phyloP scores from a whole-genome alignment of 306 rosid genomes.

The Astragalus membranaceus region DNA sequence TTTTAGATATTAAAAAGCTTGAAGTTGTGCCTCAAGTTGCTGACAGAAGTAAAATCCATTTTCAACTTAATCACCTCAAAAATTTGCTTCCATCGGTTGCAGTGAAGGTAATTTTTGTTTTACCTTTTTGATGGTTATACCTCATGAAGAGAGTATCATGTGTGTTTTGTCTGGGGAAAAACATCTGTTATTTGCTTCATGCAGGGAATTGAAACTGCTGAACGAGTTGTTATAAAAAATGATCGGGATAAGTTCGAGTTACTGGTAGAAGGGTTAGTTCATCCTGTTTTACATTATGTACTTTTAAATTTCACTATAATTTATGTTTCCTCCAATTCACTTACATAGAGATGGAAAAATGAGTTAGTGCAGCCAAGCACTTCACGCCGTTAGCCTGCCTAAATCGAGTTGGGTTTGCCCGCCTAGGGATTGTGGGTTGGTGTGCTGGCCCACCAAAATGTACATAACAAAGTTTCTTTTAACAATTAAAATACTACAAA shows the following conservation, averaged over 20 bases:
- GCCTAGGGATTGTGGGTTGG: too few species aligned
- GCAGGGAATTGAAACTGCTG: conserved; percentile 80
- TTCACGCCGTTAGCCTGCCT: too few species aligned
- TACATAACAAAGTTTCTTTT: too few species aligned
- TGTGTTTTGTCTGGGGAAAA: neutral
- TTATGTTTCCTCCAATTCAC: neutral
- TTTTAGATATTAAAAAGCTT: conserved; percentile 58
- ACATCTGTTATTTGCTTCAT: conserved; percentile 16
- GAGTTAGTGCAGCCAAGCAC: too few species aligned
- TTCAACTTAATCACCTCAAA: conserved; percentile 60
- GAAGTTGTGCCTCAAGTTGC: conserved; percentile 50
- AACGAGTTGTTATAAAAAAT: conserved; percentile 62
- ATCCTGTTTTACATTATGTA: neutral
- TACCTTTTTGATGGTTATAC: conserved; percentile 12
- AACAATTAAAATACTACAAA: too few species aligned
- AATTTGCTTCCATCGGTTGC: conserved; percentile 64
- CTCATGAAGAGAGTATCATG: neutral
- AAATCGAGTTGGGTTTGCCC: too few species aligned
- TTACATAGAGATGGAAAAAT: neutral
- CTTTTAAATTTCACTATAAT: neutral
- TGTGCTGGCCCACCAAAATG: too few species aligned
- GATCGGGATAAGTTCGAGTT: conserved; percentile 50
- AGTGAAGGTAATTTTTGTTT: conserved; percentile 49
- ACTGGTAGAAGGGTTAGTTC: conserved; percentile 90
- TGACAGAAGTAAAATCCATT: conserved; percentile 63